Base-by-base conservation (phyloP, 73 alveolate genomes). In the Tetrahymena thermophila region DNA sequence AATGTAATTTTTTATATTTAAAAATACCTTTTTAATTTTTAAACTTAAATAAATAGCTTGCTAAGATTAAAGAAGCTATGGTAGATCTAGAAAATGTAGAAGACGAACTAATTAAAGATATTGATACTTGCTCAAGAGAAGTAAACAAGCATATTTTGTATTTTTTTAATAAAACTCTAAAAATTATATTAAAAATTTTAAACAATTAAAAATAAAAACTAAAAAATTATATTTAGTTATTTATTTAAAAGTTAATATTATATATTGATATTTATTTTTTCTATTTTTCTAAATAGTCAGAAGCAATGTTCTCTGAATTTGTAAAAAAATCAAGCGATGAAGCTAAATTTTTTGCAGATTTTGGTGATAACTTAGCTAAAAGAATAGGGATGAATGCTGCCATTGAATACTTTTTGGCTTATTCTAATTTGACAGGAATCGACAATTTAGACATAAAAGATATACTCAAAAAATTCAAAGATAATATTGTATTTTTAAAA, bases 311-410 rank as follows among this genome's bases (percentile, higher is more conserved):
- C 35, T 85, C 85, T 85, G 97, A 95, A 85, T 50, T 95, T 14
- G 94, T 95, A 14, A 85, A 94, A 35, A 95, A 71, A 40, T 43
- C 85, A 25, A 85, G 95, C 13, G 97, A 95, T 25, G 97, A 95
- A 89, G 97, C 97, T 14, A 95, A 95, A 25, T 40, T 42, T 35
- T 95, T 95, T 50, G 94, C 93, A 43, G 97, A 95, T 43, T 95
- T 94, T 94, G 94, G 95, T 8, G 97, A 95, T 19, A 95, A 95
- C 89, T 85, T 95, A 14, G 94, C 93, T 31, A 95, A 35, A 23
- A 85, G 97, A 43, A 43, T 95, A 40, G 84, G 97, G 43, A 85
- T 50, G 34, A 95, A 85, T 13, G 94, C 93, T 55, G 97, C 95
- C 34, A 95, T 85, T 95, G 97, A 95, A 50, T 95, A 95, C 93